These are phyloP conservation scores for Dipodascopsis tothii DNA, from an alignment of 805 yeast genomes.

Conservation along the genomic window DNA sequence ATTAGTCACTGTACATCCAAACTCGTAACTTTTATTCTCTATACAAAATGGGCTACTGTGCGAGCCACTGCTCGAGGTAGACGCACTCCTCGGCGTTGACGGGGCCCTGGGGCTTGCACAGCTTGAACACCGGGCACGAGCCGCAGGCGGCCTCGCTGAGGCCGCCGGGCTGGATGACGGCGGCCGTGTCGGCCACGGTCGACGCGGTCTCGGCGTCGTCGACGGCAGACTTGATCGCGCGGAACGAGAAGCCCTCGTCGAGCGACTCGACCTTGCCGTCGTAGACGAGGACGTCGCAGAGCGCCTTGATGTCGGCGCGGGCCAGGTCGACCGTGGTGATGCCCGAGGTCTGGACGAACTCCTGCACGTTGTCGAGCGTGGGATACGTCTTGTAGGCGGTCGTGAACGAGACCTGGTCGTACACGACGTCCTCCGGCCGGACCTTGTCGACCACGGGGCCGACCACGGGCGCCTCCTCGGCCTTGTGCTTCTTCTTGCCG, in stretches of 20 bases:
- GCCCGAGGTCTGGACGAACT: constrained; percentile 62
- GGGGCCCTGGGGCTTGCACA: constrained; percentile 29
- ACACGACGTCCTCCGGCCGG: constrained; percentile 27
- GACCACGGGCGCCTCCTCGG: not conserved
- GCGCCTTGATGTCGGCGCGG: constrained; percentile 61
- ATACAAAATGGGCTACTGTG: constrained; percentile 4
- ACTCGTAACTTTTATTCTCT: not conserved
- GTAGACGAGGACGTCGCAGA: constrained; percentile 79
- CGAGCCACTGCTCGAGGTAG: constrained; percentile 32
- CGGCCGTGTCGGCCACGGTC: constrained; percentile 1
- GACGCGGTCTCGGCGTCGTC: constrained; percentile 6
- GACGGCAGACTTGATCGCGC: constrained; percentile 53
- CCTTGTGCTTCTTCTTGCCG: not conserved
- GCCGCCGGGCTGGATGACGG: constrained; percentile 18
- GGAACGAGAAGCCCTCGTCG: constrained; percentile 53
- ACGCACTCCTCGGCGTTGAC: constrained; percentile 30
- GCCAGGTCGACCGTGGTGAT: constrained; percentile 78
- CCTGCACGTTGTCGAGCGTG: constrained; percentile 62
- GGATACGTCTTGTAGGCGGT: constrained; percentile 59
- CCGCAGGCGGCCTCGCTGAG: constrained; percentile 32
- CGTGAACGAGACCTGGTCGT: constrained; percentile 45
- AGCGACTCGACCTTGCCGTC: constrained; percentile 74
- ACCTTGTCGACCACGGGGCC: not conserved
- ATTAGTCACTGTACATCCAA: not conserved
- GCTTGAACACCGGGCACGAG: constrained; percentile 27